Percentiles rank a stretch among this genome's conserved stretches.
Evolutionary conservation across 2,329 filamentous ascomycete genomes (phyloP).

Genomic region (Akanthomyces uredinophilus): DNA sequence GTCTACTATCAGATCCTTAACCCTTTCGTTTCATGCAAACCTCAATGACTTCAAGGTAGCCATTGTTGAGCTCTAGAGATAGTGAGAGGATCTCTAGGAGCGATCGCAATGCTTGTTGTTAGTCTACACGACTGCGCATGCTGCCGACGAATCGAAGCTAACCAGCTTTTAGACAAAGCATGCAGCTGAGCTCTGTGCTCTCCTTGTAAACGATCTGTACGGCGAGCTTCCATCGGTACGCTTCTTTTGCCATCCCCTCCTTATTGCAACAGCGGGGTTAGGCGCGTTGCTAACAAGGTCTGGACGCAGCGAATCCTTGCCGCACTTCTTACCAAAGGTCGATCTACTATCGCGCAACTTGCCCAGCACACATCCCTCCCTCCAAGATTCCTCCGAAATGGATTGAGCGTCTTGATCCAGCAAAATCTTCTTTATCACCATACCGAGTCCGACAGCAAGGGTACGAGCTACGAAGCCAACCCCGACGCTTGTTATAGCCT

Average conservation of each 20-base stretch:
- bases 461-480: slow-evolving; percentile 81
- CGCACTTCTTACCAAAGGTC: slow-evolving; percentile 71
- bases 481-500: slow-evolving; percentile 74
- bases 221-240: slow-evolving; percentile 89
- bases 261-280: background rate
- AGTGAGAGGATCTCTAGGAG: slow-evolving; percentile 72
- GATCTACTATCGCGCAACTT: slow-evolving; percentile 66
- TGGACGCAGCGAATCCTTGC: slow-evolving; percentile 71
- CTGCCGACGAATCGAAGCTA: slow-evolving; percentile 17
- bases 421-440: slow-evolving; percentile 79
- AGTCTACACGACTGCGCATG: slow-evolving; percentile 24
- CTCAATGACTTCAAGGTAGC: slow-evolving; percentile 65
- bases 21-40: slow-evolving; percentile 9
- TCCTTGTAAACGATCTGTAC: slow-evolving; percentile 83
- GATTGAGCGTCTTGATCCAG: slow-evolving; percentile 78
- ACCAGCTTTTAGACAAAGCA: slow-evolving; percentile 54
- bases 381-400: slow-evolving; percentile 72
- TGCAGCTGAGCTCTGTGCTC: slow-evolving; percentile 80
- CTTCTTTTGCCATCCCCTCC: background rate
- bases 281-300: background rate
- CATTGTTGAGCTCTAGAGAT: slow-evolving; percentile 70
- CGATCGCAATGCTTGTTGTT: slow-evolving; percentile 53
- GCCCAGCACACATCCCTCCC: slow-evolving; percentile 67
- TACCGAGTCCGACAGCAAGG: slow-evolving; percentile 54
- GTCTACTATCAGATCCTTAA: background rate